A percentile compares a stretch with the other conserved stretches of the same genome.
Conservation (phyloP, 768 basidiomycete genomes). For the Agrocybe praecox region DNA sequence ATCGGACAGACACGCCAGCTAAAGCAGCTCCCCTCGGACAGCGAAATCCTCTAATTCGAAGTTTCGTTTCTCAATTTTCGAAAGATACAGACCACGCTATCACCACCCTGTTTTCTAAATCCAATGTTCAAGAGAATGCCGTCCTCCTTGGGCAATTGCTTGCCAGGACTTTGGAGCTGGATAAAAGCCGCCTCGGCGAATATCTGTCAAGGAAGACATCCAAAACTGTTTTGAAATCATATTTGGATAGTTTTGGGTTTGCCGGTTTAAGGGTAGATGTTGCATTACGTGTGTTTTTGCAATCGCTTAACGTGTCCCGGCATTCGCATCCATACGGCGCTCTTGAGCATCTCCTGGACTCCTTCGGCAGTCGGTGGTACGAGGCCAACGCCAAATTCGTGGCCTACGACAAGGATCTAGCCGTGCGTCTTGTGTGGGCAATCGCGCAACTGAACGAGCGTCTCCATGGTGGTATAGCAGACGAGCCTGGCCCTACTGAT, state of each 20-base stretch:
- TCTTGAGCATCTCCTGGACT: conserved; percentile 75
- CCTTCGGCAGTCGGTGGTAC: conserved; percentile 89
- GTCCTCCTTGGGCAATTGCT: conserved; percentile 72
- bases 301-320: conserved; percentile 67
- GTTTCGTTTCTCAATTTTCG: conserved; percentile 80
- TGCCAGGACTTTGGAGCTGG: conserved; percentile 84
- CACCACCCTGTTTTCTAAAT: conserved; percentile 63
- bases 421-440: conserved; percentile 74
- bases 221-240: conserved; percentile 77
- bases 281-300: conserved; percentile 86
- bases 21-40: conserved; percentile 42
- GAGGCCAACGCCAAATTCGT: conserved; percentile 82
- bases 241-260: conserved; percentile 88
- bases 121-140: conserved; percentile 65
- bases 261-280: conserved; percentile 82
- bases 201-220: conserved; percentile 79
- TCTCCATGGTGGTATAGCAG: conserved; percentile 73
- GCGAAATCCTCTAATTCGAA: conserved; percentile 64
- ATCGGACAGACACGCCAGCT: conserved; percentile 61
- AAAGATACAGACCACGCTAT: conserved; percentile 84
- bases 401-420: conserved; percentile 82
- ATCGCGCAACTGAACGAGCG: conserved; percentile 89
- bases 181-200: conserved; percentile 80
- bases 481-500: conserved; percentile 57
- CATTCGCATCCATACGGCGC: conserved; percentile 40